Base-by-base conservation (phyloP, 371 early-diverging fungal genomes). In the Mortierella sp. region DNA sequence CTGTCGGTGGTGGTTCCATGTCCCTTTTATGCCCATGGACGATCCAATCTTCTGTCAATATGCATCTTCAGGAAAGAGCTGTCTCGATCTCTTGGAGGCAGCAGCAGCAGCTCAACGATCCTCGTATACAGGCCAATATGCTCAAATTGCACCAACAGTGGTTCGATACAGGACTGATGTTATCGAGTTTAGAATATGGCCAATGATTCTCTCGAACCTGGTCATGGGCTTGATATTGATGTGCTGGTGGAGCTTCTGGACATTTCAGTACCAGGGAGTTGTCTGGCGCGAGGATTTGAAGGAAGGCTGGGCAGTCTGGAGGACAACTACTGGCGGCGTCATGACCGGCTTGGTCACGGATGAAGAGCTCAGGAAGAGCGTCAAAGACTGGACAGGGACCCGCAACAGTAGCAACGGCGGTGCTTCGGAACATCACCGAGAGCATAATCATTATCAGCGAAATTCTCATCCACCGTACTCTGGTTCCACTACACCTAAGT, bases 181-280 rank as follows among this genome's bases (percentile, higher is more conserved):
- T 74, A 58, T 80, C 83, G 82, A 79, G 56, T 79, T 79, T 67
- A 47, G 64, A 32, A 70, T 79, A 60, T 79, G 79, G 79, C 74
- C 79, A 6, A 79, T 63, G 68, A 63, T 79, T 28, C 43, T 79
- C 5, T 84, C 88, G 53, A 89, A 89, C 70, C 66, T 88, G 26
- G 64, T 85, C 8, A 88, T 88, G 70, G 91, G 91, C 10, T 45
- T 86, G 13, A 78, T 86, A 57, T 84, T 91, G 87, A 84, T 88
- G 59, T 82, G 85, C 58, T 89, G 87, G 72, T 91, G 90, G 90
- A 88, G 89, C 26, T 91, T 91, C 61, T 91, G 91, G 91, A 90
- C 90, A 0, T 91, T 89, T 53, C 90, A 89, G 64, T 89, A 89
- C 74, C 86, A 89, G 37, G 91, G 90, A 3, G 87, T 90, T 13